phyloP scores from a whole-genome alignment of 306 rosid genomes.

The Bauhinia variegata region DNA sequence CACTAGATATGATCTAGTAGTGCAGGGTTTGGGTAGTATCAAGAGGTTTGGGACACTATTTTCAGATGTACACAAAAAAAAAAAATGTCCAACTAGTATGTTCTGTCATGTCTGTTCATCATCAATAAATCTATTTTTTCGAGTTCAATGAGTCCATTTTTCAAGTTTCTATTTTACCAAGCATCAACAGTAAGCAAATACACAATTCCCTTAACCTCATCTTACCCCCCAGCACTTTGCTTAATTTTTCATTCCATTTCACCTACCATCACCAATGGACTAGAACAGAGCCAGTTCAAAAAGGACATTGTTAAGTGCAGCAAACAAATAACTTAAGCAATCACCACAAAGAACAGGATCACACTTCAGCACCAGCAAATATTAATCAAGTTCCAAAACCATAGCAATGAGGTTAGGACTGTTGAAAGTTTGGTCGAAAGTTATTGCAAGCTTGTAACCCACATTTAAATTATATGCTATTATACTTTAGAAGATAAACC shows the following conservation, averaged over 20 bases:
- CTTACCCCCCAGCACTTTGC: slow-evolving; percentile 12
- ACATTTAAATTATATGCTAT: too few relatives aligned
- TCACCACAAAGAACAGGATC: too few relatives aligned
- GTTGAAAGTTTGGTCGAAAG: too few relatives aligned
- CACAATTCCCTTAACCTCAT: neutral
- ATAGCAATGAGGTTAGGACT: too few relatives aligned
- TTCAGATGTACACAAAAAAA: too few relatives aligned
- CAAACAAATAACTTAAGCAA: neutral
- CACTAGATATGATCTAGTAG: too few relatives aligned
- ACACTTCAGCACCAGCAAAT: too few relatives aligned
- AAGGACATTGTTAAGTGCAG: neutral
- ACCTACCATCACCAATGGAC: neutral
- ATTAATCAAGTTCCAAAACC: neutral
- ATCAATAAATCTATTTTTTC: too few relatives aligned
- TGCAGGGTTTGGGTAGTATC: too few relatives aligned
- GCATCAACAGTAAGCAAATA: slow-evolving; percentile 4
- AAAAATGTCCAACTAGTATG: slow-evolving; percentile 15
- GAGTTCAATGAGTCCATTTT: too few relatives aligned
- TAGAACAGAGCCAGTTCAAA: neutral
- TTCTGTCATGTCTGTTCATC: slow-evolving; percentile 9
- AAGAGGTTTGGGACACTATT: too few relatives aligned
- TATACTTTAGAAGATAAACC: too few relatives aligned
- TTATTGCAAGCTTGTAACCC: neutral
- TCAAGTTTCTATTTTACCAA: slow-evolving; percentile 8
- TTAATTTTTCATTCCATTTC: slow-evolving; percentile 1